phyloP scores from a whole-genome alignment of 352 stramenopile genomes.

The Pilasporangium apinafurcum region DNA sequence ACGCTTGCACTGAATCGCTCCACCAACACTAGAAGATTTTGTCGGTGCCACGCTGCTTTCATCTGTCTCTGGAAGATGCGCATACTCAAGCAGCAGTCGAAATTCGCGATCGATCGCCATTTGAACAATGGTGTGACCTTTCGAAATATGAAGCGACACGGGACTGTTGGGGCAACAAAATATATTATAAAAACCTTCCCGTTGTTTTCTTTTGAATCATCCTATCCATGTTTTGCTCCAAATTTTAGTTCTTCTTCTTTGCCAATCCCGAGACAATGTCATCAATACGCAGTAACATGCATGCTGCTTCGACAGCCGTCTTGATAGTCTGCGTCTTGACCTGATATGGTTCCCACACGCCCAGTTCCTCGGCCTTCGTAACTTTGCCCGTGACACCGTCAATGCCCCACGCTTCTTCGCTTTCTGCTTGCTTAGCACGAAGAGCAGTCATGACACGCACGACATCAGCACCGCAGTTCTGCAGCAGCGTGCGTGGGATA shows the following conservation, averaged over 20 bases:
- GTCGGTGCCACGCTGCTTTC: neutral
- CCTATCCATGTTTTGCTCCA: constrained; percentile 3
- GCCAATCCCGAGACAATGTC: constrained; percentile 99
- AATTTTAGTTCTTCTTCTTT: constrained; percentile 87
- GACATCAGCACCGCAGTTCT: constrained; percentile 99
- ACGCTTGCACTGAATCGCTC: neutral
- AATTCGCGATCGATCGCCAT: constrained; percentile 58
- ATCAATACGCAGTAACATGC: constrained; percentile 98
- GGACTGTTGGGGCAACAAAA: constrained; percentile 36
- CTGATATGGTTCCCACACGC: constrained; percentile 99
- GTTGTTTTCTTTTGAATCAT: too few species aligned
- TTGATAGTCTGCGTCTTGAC: constrained; percentile 99
- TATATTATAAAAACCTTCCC: constrained; percentile 77
- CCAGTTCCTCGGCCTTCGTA: constrained; percentile 93
- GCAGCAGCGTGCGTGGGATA: constrained; percentile 97
- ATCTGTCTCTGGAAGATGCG: constrained; percentile 21
- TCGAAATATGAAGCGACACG: constrained; percentile 6
- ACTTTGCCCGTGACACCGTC: constrained; percentile 88
- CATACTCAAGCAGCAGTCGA: constrained; percentile 36
- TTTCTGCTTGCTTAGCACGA: constrained; percentile 89
- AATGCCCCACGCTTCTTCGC: constrained; percentile 64
- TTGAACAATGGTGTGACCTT: constrained; percentile 22
- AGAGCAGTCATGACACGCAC: constrained; percentile 98
- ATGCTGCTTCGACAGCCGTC: constrained; percentile 98
- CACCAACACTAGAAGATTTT: neutral